Evolutionary conservation across 31 red algal genomes (phyloP), one percentile per base, ranked within the genome.

Genomic region (Asparagopsis taxiformis): DNA sequence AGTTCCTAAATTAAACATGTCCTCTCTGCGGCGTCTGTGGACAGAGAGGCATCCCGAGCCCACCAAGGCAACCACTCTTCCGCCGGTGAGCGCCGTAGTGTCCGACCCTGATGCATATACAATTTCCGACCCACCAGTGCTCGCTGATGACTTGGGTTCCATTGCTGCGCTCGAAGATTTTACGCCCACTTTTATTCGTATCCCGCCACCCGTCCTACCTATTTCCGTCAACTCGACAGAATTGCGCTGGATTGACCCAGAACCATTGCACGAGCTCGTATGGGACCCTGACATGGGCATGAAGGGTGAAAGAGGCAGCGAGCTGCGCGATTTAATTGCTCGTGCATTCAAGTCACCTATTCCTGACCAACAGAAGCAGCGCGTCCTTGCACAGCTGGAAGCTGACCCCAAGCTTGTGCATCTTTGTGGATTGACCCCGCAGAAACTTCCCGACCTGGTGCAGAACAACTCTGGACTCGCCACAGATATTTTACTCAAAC

Each of bases 211-310:
- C 31, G 53, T 95, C 38, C 53, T 95, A 16, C 92, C 92, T n/a
- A 53, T 90, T 10, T 65, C 52, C 1, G 33, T 58, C 24, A 70
- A 75, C 1, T 67, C 44, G 16, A 68, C 36, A 13, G 92, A 95
- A 50, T 39, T 95, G 31, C 63, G 68, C 25, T 95, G 84, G 92
- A 75, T 95, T 28, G 75, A 95, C 51, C 84, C 84, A 15, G 92
- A 95, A 52, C 68, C 84, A 7, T 52, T 85, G 59, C 78, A 83
- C 55, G 92, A 90, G 65, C 31, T 90, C 30, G 61, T 89, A n/a
- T 95, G 92, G 92, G 92, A 95, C 60, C 72, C 66, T 23, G 72
- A 87, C 4, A 69, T 90, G 76, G 73, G 80, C 35, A 75, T 75
- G 64, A 72, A 70, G 30, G 69, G 67, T 31, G 64, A 69, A 22